A percentile compares a stretch with the other conserved stretches of the same genome.
phyloP scores from a whole-genome alignment of 1,139 yeast genomes.

The Eremothecium gossypii region DNA sequence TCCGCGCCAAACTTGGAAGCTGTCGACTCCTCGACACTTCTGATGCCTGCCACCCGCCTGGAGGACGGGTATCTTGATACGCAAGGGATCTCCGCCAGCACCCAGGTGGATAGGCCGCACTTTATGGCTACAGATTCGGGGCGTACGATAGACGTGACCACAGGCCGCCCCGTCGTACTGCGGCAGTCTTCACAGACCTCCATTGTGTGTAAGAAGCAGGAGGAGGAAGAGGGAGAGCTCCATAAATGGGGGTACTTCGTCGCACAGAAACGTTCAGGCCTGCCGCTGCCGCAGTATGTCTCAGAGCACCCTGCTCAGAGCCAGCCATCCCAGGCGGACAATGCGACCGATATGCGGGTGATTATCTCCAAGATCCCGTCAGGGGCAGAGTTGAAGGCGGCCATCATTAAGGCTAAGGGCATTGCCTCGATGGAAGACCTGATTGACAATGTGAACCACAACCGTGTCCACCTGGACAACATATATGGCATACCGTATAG shows the following conservation, averaged over 20 bases:
- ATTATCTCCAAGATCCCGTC: conserved; percentile 44
- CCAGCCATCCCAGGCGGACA: background rate
- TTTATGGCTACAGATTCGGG: conserved; percentile 58
- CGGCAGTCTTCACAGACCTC: conserved; percentile 59
- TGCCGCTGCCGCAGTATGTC: conserved; percentile 24
- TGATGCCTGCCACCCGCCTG: conserved; percentile 12
- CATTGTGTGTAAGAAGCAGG: conserved; percentile 62
- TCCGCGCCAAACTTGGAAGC: conserved; percentile 15
- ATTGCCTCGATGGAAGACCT: conserved; percentile 62
- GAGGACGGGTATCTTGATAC: conserved; percentile 15
- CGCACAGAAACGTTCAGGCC: conserved; percentile 44
- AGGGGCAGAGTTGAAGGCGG: conserved; percentile 68
- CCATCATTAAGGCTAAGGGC: conserved; percentile 71
- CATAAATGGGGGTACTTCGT: conserved; percentile 76
- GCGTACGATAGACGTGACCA: conserved; percentile 52
- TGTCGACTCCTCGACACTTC: conserved; percentile 18
- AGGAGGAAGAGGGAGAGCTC: conserved; percentile 85
- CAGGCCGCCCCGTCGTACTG: conserved; percentile 64
- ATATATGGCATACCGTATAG: conserved; percentile 34
- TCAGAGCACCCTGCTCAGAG: conserved; percentile 6
- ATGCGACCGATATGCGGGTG: background rate
- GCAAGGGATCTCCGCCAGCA: conserved; percentile 9
- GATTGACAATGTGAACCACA: conserved; percentile 52
- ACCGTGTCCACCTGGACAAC: conserved; percentile 45
- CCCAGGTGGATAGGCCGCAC: conserved; percentile 41